Percentiles rank a stretch among this genome's conserved stretches.
Conservation (phyloP, 805 yeast species). For the Ogataea kodamae region DNA sequence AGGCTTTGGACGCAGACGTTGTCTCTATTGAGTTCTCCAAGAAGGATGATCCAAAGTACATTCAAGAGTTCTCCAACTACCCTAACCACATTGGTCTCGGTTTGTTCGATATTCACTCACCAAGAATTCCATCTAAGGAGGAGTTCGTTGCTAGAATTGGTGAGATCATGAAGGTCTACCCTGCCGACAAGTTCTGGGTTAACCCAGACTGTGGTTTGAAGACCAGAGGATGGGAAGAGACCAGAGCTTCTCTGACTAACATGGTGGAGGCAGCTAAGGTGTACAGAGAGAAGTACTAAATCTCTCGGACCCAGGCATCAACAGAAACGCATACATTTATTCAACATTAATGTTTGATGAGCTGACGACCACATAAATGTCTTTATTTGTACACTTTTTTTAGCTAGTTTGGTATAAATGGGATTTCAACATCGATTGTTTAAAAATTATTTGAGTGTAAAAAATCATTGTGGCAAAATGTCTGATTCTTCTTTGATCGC, state of each 20-base stretch:
- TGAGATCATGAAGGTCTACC: conserved; percentile 94
- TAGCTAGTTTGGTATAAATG: conserved; percentile 25
- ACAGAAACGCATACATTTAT: conserved; percentile 29
- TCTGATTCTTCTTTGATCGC: conserved; percentile 22
- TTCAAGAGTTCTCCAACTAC: conserved; percentile 94
- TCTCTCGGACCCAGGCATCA: conserved; percentile 11
- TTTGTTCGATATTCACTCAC: conserved; percentile 98
- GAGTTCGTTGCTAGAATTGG: conserved; percentile 93
- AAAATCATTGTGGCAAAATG: conserved; percentile 10
- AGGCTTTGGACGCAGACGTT: conserved; percentile 99
- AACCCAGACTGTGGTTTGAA: conserved; percentile 99
- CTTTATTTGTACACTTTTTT: conserved; percentile 18
- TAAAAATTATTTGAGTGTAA: conserved; percentile 5
- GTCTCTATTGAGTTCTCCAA: conserved; percentile 99
- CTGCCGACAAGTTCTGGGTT: conserved; percentile 98
- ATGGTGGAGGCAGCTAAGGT: conserved; percentile 99
- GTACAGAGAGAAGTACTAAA: conserved; percentile 55
- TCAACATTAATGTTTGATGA: conserved; percentile 37
- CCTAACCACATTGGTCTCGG: conserved; percentile 99
- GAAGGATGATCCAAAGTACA: conserved; percentile 98
- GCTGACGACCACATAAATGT: conserved; percentile 16
- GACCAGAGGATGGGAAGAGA: conserved; percentile 99
- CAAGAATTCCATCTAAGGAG: conserved; percentile 97
- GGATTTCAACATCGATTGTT: conserved; percentile 48
- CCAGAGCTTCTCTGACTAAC: conserved; percentile 89